Base-by-base conservation (phyloP, 179 eudicot species). In the Heliamphora pulchella region DNA sequence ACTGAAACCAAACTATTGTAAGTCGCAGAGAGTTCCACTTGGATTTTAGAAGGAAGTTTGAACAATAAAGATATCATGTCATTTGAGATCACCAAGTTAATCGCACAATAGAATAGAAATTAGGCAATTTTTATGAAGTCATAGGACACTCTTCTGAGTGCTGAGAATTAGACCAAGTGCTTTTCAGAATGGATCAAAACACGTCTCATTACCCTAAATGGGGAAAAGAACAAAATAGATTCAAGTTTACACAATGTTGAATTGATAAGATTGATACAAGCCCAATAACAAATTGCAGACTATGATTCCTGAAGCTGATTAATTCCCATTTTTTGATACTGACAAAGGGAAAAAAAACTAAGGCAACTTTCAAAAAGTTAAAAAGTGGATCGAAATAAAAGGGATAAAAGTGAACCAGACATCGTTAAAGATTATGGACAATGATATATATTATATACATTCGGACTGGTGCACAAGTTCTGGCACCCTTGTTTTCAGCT, bases 401-500 rank as follows among this genome's bases (percentile, higher is more conserved):
- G 46, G 57, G 8, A 22, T 43, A 73, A 53, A 73, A 51, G 76
- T 14, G 63, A 57, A 54, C 65, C 7, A 18, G 50, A 55, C 62
- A 22, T 22, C n/a, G 39, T 13, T 31, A 22, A 18, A 15, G 20
- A 4, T 51, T 66, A 14, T 17, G 20, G 44, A 66, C 50, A 63
- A 62, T 62, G 10, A 62, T 62, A 22, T 63, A 74, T 70, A 48
- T 72, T 54, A 80, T 66, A 5, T 80, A 75, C 79, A 75, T 48
- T 41, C 14, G 46, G 31, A 46, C 18, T 68, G 68, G 65, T 13
- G 17, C 54, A 69, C 58, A 65, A 17, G 39, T 66, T 43, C 7
- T 13, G 8, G 43, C 41, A 17, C 57, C 68, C 58, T 3, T 39
- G 15, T 48, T 78, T 39, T 82, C 80, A 90, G 78, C 84, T 61